A percentile compares a stretch with the other conserved stretches of the same genome.
Conservation (phyloP, 805 yeast species). For the Yarrowia sp. region DNA sequence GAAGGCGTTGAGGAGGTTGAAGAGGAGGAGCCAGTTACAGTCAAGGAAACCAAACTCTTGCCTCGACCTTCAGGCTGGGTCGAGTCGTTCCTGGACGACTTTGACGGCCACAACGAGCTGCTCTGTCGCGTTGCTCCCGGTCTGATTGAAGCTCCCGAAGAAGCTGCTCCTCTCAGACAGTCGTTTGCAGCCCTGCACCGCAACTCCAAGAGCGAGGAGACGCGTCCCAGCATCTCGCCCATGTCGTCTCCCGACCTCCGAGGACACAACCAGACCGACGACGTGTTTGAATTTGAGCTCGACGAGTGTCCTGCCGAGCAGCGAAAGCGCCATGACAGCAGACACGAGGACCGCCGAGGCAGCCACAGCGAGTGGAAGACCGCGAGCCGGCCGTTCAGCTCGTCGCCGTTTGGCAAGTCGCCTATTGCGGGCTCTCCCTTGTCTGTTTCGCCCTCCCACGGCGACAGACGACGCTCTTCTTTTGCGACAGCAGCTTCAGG, state of each 20-base stretch:
- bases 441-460: slow-evolving; percentile 3
- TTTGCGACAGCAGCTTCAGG: slow-evolving; percentile 15
- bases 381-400: background rate
- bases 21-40: background rate
- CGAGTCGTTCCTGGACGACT: slow-evolving; percentile 38
- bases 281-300: slow-evolving; percentile 26
- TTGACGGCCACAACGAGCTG: slow-evolving; percentile 37
- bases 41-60: background rate
- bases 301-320: slow-evolving; percentile 25
- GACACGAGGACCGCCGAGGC: background rate
- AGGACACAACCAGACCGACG: slow-evolving; percentile 3
- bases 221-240: slow-evolving; percentile 4
- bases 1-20: background rate
- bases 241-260: background rate
- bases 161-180: slow-evolving; percentile 15
- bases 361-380: slow-evolving; percentile 6
- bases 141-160: background rate
- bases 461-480: background rate
- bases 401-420: background rate
- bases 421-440: slow-evolving; percentile 1
- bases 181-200: slow-evolving; percentile 16
- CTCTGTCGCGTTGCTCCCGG: slow-evolving; percentile 29
- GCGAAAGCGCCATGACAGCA: background rate
- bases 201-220: slow-evolving; percentile 25
- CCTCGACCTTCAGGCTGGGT: slow-evolving; percentile 15